Base-by-base conservation (phyloP, 2,329 filamentous ascomycete genomes). In the Scopulariopsis brevicaulis region DNA sequence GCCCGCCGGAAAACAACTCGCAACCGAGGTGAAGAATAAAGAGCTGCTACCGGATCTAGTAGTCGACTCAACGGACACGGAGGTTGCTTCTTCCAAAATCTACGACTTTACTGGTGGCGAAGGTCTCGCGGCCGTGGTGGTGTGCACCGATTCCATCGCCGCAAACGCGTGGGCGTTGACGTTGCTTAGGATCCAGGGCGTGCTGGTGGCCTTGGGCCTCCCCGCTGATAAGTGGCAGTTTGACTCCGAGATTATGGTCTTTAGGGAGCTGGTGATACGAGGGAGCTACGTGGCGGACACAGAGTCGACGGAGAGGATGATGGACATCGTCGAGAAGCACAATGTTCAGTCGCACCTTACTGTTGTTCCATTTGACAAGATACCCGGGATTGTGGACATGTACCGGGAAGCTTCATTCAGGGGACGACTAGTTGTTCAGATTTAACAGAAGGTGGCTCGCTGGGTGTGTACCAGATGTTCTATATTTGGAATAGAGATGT, bases 201-300 rank as follows among this genome's bases (percentile, higher is more conserved):
- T 61, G 0, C 60, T 69, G 58, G 68, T 66, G 0, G 61, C 66
- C 2, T 62, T 70, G 5, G 69, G 69, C 5, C 59, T 71, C 14
- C 69, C 69, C 1, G 59, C 65, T 1, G 63, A 70, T 2, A 59
- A 60, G n/a, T 70, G 65, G 67, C 63, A 64, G 25, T 70, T 71
- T 52, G 69, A 71, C 57, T 58, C 68, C 0, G 61, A 61, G 15
- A 54, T 63, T 0, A 65, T 71, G 8, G 65, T 68, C 0, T 70
- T 69, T 43, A 61, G 62, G 22, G 68, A 70, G 59, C 56, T 71
- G 43, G 62, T 61, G 1, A 63, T 71, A 15, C 62, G 63, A 5
- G 69, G 68, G 14, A 70, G 64, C 56, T 70, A 70, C 56, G 68
- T 70, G n/a, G 62, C 67, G 7, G 65, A 64, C 53, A 60, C 55